Evolutionary conservation across 495 filamentous ascomycete species (phyloP).

Genomic region (Tetracladium marchalianum): DNA sequence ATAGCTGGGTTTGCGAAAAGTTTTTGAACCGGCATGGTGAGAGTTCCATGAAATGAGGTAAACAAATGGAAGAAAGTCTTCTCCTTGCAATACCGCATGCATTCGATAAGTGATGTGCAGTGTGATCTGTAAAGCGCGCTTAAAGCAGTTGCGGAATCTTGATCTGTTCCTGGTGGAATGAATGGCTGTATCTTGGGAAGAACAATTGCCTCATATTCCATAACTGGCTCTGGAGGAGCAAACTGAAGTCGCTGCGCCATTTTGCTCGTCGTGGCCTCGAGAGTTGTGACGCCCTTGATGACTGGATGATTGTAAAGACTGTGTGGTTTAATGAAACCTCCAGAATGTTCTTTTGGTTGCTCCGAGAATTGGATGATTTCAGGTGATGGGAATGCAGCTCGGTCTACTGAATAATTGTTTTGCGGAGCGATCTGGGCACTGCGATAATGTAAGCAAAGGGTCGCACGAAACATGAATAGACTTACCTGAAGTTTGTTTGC

Average conservation of each 20-base stretch:
- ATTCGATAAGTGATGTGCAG: slow-evolving; percentile 89
- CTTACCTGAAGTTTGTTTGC: slow-evolving; percentile 27
- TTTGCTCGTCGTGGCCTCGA: slow-evolving; percentile 38
- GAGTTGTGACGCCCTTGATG: slow-evolving; percentile 30
- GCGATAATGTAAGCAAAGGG: slow-evolving; percentile 8
- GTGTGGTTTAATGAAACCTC: slow-evolving; percentile 22
- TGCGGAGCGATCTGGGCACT: slow-evolving; percentile 22
- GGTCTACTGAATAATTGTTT: slow-evolving; percentile 45
- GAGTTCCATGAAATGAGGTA: slow-evolving; percentile 85
- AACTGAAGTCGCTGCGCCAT: slow-evolving; percentile 61
- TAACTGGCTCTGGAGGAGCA: slow-evolving; percentile 40
- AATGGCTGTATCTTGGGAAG: slow-evolving; percentile 72
- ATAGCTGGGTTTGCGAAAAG: slow-evolving; percentile 72
- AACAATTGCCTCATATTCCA: slow-evolving; percentile 54
- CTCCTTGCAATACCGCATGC: slow-evolving; percentile 88
- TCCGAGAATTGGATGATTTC: slow-evolving; percentile 23
- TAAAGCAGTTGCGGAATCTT: slow-evolving; percentile 71
- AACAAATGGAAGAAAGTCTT: slow-evolving; percentile 94
- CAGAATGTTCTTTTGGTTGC: slow-evolving; percentile 1
- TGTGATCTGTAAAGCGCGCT: slow-evolving; percentile 84
- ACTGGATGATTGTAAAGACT: slow-evolving; percentile 44
- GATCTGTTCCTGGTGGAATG: slow-evolving; percentile 66
- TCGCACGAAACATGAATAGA: neutral
- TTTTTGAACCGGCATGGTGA: slow-evolving; percentile 96
- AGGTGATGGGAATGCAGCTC: slow-evolving; percentile 63